Evolutionary conservation across 257 asterid genomes (phyloP).

Genomic region (Fraxinus excelsior): DNA sequence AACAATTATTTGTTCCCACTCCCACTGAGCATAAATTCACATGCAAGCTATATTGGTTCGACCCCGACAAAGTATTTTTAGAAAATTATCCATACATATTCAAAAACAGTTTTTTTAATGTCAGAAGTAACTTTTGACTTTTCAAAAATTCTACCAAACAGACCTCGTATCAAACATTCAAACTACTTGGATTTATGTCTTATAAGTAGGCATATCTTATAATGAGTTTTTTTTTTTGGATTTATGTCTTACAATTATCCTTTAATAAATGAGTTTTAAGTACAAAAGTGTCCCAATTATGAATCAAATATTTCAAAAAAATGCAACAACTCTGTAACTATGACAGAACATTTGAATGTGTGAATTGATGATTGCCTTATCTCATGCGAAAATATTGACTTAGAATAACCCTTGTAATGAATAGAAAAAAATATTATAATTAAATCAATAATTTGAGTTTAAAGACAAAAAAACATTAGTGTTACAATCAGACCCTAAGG

Average conservation of each 20-base stretch:
- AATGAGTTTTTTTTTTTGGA: too few relatives aligned
- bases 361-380: neutral
- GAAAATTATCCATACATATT: too few relatives aligned
- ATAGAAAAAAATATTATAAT: neutral
- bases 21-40: neutral
- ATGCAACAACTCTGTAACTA: neutral
- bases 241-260: neutral
- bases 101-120: too few relatives aligned
- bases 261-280: constrained; percentile 10
- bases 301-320: neutral
- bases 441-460: neutral
- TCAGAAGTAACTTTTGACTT: too few relatives aligned
- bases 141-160: too few relatives aligned
- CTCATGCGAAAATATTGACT: neutral
- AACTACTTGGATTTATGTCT: neutral
- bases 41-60: neutral
- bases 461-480: constrained; percentile 14
- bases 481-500: neutral
- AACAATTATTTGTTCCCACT: neutral
- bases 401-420: neutral
- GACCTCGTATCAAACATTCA: too few relatives aligned
- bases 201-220: too few relatives aligned
- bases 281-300: constrained; percentile 3
- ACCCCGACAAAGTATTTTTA: too few relatives aligned
- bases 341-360: constrained; percentile 8